phyloP scores from a whole-genome alignment of 768 basidiomycete species.

The Pleurotus ostreatus region DNA sequence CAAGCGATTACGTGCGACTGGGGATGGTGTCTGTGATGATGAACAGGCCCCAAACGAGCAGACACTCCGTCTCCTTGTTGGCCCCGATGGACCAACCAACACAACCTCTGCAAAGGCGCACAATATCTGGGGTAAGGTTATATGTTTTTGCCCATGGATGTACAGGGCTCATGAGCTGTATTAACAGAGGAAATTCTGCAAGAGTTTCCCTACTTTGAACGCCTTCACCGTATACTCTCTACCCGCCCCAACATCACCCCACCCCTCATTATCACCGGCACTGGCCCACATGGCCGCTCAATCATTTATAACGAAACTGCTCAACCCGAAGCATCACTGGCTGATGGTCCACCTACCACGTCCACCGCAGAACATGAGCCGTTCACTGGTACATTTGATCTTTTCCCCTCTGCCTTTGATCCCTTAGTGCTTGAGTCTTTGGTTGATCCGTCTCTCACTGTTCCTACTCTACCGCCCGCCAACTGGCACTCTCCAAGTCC shows the following conservation, averaged over 20 bases:
- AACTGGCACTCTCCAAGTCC: too few relatives aligned
- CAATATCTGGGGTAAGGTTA: slow-evolving; percentile 15
- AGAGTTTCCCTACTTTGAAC: slow-evolving; percentile 14
- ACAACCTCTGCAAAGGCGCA: slow-evolving; percentile 9
- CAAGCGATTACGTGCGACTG: too few relatives aligned
- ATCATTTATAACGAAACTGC: slow-evolving; percentile 1
- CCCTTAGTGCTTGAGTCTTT: too few relatives aligned
- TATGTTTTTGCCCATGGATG: not conserved
- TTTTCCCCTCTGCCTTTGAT: not conserved
- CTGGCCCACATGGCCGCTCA: slow-evolving; percentile 15
- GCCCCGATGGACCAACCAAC: slow-evolving; percentile 10
- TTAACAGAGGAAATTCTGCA: slow-evolving; percentile 10
- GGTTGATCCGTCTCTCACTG: too few relatives aligned
- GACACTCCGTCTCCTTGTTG: too few relatives aligned
- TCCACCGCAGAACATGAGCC: not conserved
- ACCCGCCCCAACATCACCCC: slow-evolving; percentile 15
- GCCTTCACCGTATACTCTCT: slow-evolving; percentile 8
- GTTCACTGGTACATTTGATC: slow-evolving; percentile 1
- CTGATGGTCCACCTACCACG: not conserved
- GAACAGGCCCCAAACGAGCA: too few relatives aligned
- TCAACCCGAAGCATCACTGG: too few relatives aligned
- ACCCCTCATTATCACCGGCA: slow-evolving; percentile 17
- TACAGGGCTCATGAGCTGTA: too few relatives aligned
- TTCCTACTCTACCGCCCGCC: too few relatives aligned
- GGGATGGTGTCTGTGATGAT: too few relatives aligned